Conservation (phyloP, 2,329 filamentous ascomycete species). For the Xylogone sp. region DNA sequence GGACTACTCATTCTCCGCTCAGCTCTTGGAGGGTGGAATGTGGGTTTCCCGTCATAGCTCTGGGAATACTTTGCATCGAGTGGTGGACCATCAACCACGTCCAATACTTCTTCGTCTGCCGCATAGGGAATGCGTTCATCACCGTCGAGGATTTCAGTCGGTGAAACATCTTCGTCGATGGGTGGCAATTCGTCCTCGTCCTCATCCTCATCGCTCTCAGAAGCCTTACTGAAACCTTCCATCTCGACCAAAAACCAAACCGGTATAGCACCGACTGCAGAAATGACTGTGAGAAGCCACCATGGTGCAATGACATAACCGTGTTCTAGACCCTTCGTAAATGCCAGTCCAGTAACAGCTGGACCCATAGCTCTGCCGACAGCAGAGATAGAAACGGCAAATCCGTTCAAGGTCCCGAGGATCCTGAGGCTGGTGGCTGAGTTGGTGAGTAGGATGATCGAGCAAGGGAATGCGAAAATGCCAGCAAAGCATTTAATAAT, state of each 20-base stretch:
- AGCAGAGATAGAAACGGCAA: constrained; percentile 79
- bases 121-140: constrained; percentile 13
- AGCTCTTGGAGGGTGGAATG: constrained; percentile 1
- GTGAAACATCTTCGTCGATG: constrained; percentile 12
- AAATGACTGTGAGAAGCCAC: constrained; percentile 69
- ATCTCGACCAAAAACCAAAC: constrained; percentile 72
- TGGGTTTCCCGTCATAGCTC: not conserved
- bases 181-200: constrained; percentile 13
- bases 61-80: constrained; percentile 4
- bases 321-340: constrained; percentile 69
- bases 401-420: constrained; percentile 85
- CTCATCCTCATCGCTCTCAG: constrained; percentile 32
- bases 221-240: constrained; percentile 55
- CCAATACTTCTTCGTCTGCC: constrained; percentile 20
- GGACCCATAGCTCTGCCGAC: constrained; percentile 79
- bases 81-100: constrained; percentile 14
- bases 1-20: constrained; percentile 25
- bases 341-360: constrained; percentile 66
- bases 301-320: constrained; percentile 79
- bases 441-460: constrained; percentile 88
- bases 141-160: constrained; percentile 14
- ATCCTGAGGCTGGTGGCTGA: constrained; percentile 71
- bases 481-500: constrained; percentile 69
- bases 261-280: constrained; percentile 63
- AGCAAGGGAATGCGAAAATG: constrained; percentile 86